A percentile compares a stretch with the other conserved stretches of the same genome.
Evolutionary conservation across 805 yeast species (phyloP).

Genomic region (Lipomyces lipofer): DNA sequence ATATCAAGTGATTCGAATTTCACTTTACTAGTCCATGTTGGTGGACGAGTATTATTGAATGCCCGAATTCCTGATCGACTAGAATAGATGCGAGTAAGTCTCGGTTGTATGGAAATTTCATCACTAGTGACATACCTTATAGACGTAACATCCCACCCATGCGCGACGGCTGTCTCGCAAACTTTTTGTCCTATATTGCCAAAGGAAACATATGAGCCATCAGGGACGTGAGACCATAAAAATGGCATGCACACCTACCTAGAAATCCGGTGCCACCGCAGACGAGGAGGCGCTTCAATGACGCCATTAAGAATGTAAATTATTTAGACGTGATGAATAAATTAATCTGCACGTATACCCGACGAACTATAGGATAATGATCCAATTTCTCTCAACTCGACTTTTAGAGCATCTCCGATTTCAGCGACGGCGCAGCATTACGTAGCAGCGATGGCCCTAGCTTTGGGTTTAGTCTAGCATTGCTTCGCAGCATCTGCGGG

Average conservation of each 20-base stretch:
- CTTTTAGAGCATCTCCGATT: too few species aligned
- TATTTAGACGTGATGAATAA: too few species aligned
- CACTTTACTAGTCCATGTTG: slow-evolving; percentile 22
- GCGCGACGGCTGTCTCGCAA: slow-evolving; percentile 27
- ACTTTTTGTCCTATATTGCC: slow-evolving; percentile 17
- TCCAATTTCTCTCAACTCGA: too few species aligned
- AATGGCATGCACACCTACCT: too few species aligned
- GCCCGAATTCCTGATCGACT: slow-evolving; percentile 24
- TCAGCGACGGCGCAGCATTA: too few species aligned
- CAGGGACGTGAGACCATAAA: neutral
- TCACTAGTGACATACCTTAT: slow-evolving; percentile 11
- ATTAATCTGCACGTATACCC: too few species aligned
- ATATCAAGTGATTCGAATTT: slow-evolving; percentile 18
- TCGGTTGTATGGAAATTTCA: neutral
- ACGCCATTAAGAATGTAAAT: too few species aligned
- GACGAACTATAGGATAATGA: too few species aligned
- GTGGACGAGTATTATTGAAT: neutral
- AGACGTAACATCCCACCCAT: slow-evolving; percentile 28
- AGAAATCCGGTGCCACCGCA: slow-evolving; percentile 27
- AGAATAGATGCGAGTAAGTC: neutral
- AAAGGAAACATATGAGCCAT: neutral
- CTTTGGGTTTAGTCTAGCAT: too few species aligned
- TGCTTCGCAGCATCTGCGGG: too few species aligned
- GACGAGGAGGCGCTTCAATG: slow-evolving; percentile 13
- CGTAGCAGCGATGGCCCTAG: too few species aligned